Conservation (phyloP, 2,329 filamentous ascomycete species). For the Falciphora oryzae region DNA sequence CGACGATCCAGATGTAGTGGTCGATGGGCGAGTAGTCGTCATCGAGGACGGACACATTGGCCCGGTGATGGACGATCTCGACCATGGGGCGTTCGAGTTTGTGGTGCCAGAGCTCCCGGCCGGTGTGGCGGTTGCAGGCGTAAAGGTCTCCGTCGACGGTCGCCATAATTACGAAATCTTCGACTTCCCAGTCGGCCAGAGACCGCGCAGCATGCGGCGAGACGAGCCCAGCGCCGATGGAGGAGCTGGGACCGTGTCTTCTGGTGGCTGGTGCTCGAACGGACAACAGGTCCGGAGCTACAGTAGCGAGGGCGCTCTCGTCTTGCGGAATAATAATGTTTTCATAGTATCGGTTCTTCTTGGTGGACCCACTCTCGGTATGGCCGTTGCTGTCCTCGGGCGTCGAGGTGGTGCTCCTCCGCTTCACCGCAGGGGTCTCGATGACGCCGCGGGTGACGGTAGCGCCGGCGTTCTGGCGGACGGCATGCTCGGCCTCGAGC, state of each 20-base stretch:
- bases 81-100: conserved; percentile 83
- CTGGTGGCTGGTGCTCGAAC: conserved; percentile 86
- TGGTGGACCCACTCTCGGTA: conserved; percentile 27
- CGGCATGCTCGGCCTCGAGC: conserved; percentile 1
- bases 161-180: conserved; percentile 99
- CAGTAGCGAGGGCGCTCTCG: conserved; percentile 95
- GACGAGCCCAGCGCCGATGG: conserved; percentile 57
- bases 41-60: conserved; percentile 57
- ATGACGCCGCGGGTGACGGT: conserved; percentile 19
- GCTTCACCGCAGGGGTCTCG: conserved; percentile 23
- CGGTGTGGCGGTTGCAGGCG: conserved; percentile 82
- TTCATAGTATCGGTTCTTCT: conserved; percentile 27
- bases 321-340: conserved; percentile 46
- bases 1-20: conserved; percentile 91
- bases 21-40: conserved; percentile 63
- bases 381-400: conserved; percentile 19
- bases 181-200: conserved; percentile 98
- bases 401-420: conserved; percentile 17
- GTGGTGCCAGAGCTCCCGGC: conserved; percentile 78
- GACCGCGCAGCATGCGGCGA: conserved; percentile 92
- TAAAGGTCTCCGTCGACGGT: conserved; percentile 97
- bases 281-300: conserved; percentile 83
- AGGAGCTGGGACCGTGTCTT: conserved; percentile 52
- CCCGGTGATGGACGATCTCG: conserved; percentile 75
- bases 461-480: conserved; percentile 18